Conservation (phyloP, 148 eudicot genomes). For the Persicaria tinctoria region DNA sequence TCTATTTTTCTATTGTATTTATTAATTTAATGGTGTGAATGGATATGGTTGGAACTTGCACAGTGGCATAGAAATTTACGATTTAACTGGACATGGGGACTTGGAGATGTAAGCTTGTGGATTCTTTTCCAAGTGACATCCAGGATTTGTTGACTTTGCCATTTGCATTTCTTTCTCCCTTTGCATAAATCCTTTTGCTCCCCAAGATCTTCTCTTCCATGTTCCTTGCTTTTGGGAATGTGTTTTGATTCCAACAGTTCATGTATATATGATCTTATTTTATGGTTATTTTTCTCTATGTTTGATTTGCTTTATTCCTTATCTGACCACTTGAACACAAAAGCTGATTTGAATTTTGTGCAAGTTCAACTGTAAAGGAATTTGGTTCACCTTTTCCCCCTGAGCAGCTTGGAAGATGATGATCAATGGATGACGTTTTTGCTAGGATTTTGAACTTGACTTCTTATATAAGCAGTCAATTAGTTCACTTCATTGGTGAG, state of each 20-base stretch:
- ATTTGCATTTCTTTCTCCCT: not conserved
- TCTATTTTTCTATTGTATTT: not conserved
- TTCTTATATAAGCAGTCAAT: conserved; percentile 41
- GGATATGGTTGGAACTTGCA: not conserved
- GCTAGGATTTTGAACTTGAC: conserved; percentile 50
- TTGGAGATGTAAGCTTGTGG: not conserved
- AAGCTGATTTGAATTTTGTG: not conserved
- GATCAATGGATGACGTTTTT: conserved; percentile 61
- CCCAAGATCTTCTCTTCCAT: not conserved
- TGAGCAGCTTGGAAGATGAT: conserved; percentile 18
- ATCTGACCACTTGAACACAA: not conserved
- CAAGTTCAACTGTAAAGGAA: not conserved
- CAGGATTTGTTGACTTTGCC: not conserved
- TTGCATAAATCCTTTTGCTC: not conserved
- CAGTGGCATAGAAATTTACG: not conserved
- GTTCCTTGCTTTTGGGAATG: not conserved
- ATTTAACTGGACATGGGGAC: not conserved
- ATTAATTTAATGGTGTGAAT: not conserved
- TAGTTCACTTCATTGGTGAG: conserved; percentile 60
- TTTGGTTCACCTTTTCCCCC: conserved; percentile 9
- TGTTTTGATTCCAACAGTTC: not conserved
- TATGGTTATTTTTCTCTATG: not conserved
- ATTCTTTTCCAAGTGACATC: not conserved
- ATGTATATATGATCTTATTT: not conserved
- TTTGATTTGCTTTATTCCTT: not conserved